Conservation (phyloP, 108 stramenopile genomes). For the Nitzschia inconspicua region DNA sequence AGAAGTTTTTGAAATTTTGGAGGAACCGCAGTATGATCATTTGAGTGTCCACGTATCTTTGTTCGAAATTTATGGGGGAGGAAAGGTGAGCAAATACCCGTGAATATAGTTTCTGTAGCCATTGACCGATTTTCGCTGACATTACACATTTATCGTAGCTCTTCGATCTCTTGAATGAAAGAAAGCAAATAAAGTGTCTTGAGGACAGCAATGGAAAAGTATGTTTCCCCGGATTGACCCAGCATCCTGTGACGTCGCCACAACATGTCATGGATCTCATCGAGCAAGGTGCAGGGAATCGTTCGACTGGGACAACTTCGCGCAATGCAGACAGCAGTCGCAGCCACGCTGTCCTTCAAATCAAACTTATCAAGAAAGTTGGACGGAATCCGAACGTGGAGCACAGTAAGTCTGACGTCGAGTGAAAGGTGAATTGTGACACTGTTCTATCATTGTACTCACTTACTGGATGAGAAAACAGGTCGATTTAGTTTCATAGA, state of each 20-base stretch:
- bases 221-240: constrained; percentile 89
- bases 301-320: constrained; percentile 97
- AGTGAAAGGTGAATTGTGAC: background rate
- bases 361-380: constrained; percentile 65
- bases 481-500: constrained; percentile 96
- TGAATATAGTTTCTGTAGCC: no score
- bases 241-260: constrained; percentile 68
- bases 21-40: constrained; percentile 51
- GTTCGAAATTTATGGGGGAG: constrained; percentile 99
- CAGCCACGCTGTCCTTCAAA: constrained; percentile 94
- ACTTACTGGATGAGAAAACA: background rate
- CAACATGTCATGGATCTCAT: constrained; percentile 89
- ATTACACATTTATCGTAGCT: no score
- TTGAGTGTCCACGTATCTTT: constrained; percentile 79
- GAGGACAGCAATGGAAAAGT: constrained; percentile 95
- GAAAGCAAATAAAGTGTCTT: constrained; percentile 84
- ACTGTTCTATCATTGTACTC: background rate
- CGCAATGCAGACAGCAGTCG: constrained; percentile 88
- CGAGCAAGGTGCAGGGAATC: constrained; percentile 80
- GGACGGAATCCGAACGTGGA: constrained; percentile 58
- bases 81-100: no score
- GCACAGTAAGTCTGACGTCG: constrained; percentile 50
- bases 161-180: constrained; percentile 88
- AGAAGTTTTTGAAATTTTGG: constrained; percentile 83
- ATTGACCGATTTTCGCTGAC: no score